Evolutionary conservation across 345 rosid genomes (phyloP), one percentile per base, ranked within the genome.

Genomic region (Aurinia saxatilis): DNA sequence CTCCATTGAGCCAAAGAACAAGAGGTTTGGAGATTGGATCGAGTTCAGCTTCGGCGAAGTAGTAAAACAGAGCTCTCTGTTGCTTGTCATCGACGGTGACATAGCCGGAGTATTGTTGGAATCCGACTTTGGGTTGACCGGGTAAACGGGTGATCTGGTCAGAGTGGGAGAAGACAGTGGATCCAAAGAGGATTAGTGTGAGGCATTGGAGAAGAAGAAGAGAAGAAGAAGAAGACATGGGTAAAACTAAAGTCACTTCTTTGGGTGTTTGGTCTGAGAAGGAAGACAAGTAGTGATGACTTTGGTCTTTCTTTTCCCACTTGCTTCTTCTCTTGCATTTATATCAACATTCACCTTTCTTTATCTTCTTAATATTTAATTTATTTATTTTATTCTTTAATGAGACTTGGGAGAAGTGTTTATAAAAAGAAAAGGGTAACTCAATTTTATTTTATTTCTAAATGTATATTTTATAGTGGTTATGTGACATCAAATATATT

Each of bases 1-100:
- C 99, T 84, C 99, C 99, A 58, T 93, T 93, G 62, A 93, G 87
- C 99, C 97, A 93, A 50, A 93, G 97, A 46, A 93, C 96, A 17
- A 93, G 93, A 46, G 97, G 97, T 68, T 81, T 93, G 56, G 90
- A 79, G 72, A 72, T 65, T 5, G 90, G 91, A 44, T 93, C 80
- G 33, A 45, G 51, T 80, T 87, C 91, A 35, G 99, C 92, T 68
- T 93, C 99, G 33, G 83, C 92, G 11, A 93, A 85, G 88, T 93
- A 93, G 81, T 93, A 93, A 75, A 92, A 92, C 75, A 92, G 78
- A 50, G 91, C 95, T 55, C 74, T 87, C 73, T 85, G 86, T 41
- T 79, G 81, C 67, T 63, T 81, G 6, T 55, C 83, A 55, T 89
- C 96, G 33, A 89, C 87, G 35, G 80, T 79, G 63, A 92, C 93